Base-by-base conservation (phyloP, 2,329 filamentous ascomycete species). In the Daldinia sp. region DNA sequence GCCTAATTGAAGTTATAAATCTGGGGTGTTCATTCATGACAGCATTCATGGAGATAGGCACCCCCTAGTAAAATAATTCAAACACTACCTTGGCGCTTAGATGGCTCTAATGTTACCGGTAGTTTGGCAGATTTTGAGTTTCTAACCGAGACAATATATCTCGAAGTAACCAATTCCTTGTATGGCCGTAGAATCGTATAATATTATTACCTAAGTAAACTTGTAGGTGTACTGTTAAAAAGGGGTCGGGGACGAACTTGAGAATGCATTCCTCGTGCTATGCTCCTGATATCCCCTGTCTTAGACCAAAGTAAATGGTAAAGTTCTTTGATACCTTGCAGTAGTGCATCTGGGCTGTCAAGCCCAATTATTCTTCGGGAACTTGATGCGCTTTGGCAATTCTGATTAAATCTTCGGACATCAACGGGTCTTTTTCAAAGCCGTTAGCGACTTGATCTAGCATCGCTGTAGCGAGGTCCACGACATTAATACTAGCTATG, bases 401-500 rank as follows among this genome's bases (percentile, higher is more conserved):
- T 46, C 59, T 71, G 3, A 72, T 76, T 68, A 85, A 50, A 56
- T 87, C 84, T 1, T 78, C 76, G 51, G 83, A 84, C 56, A 74
- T 44, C 20, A 86, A 70, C 1, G 82, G 79, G 0, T 86, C 83
- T 72, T 82, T 83, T 54, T 82, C 81, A 39, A 86, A 81, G 0
- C 85, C 85, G 33, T 81, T 74, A 0, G 83, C 51, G 0, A 79
- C 81, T 65, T 84, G 82, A 13, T 84, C 75, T 5, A 87, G 51
- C 73, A 87, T 72, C 0, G 81, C 80, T 0, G 82, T 80, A 0
- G 82, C 76, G 30, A 85, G 71, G 18, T 84, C 79, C 1, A 63
- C 69, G 1, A 83, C 65, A 4, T 73, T 68, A 0, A 85, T 75
- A 0, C 69, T 77, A 0, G 81, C 79, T 9, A 84, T 60, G 6